Evolutionary conservation across 495 filamentous ascomycete species (phyloP), one percentile per base, ranked within the genome.

Genomic region (Hypoxylon rickii): DNA sequence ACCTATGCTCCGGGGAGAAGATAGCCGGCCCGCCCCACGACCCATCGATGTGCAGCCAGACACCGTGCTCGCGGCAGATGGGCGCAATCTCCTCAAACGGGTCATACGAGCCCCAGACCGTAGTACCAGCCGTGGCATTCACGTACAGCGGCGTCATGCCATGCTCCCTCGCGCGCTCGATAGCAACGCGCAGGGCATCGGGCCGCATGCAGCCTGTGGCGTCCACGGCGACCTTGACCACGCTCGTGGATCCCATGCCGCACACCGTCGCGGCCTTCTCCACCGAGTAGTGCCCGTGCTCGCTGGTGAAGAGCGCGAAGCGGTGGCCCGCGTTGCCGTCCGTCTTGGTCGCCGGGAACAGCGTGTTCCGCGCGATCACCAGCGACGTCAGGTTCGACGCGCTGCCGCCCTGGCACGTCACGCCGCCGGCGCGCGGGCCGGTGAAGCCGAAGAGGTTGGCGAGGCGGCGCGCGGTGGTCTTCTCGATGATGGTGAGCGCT

Each of bases 71-170:
- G 42, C 79, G 70, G 76, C 91, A 96, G 12, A 97, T 76, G 20
- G 77, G 79, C 1, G 86, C 79, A 55, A 97, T 87, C 10, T 77
- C 80, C 16, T 77, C 67, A 56, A 97, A 85, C 1, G 89, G 89
- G 69, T 97, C 93, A 68, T 87, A 98, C 11, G 89, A 90, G 15
- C 93, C 94, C 51, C 92, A 72, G 7, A 96, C 94, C 2, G 94
- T 98, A 12, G 94, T 97, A 15, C 93, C 93, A 3, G 94, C 93
- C 1, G 93, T 96, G 3, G 93, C 88, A 66, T 96, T 97, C 66
- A 97, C 90, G 73, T 93, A 98, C 62, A 98, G 89, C 0, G 94
- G 93, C 4, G 88, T 92, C 47, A 81, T 80, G 32, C 88, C 87
- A 61, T 85, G 78, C 8, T 59, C 55, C 49, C 82, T 78, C 16